These are phyloP conservation scores for Leucosporidium yakuticum DNA, from an alignment of 768 basidiomycete genomes.

Conservation along the genomic window DNA sequence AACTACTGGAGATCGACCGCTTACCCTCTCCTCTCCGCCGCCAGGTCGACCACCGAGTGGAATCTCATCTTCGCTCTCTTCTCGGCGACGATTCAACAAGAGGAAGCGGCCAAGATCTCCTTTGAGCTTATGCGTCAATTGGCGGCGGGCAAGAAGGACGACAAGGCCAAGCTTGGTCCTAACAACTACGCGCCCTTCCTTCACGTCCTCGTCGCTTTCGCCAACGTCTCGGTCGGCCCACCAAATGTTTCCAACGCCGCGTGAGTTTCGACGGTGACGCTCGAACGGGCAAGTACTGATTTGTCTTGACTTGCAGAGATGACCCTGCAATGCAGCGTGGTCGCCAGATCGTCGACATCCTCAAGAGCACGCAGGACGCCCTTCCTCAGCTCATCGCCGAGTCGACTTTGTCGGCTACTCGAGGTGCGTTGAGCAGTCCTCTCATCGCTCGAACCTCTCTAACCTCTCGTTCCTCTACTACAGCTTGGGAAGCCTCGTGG, in stretches of 20 bases:
- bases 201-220: conserved; percentile 79
- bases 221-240: conserved; percentile 60
- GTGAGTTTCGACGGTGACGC: conserved; percentile 17
- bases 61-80: conserved; percentile 82
- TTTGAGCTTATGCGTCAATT: conserved; percentile 70
- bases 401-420: conserved; percentile 37
- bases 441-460: background rate
- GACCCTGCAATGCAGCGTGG: conserved; percentile 75
- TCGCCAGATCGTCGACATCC: conserved; percentile 69
- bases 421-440: conserved; percentile 41
- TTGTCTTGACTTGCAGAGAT: conserved; percentile 9
- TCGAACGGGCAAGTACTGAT: no score
- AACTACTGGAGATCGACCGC: background rate
- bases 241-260: conserved; percentile 29
- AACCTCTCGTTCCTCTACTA: background rate
- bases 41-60: conserved; percentile 90
- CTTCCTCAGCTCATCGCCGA: conserved; percentile 57
- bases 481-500: conserved; percentile 71
- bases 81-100: conserved; percentile 73
- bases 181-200: conserved; percentile 71
- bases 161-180: conserved; percentile 41
- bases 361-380: conserved; percentile 65
- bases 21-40: background rate
- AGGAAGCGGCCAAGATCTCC: conserved; percentile 77
- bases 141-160: conserved; percentile 60